Evolutionary conservation across 2,329 filamentous ascomycete species (phyloP).

Genomic region (Hypoxylon sp.): DNA sequence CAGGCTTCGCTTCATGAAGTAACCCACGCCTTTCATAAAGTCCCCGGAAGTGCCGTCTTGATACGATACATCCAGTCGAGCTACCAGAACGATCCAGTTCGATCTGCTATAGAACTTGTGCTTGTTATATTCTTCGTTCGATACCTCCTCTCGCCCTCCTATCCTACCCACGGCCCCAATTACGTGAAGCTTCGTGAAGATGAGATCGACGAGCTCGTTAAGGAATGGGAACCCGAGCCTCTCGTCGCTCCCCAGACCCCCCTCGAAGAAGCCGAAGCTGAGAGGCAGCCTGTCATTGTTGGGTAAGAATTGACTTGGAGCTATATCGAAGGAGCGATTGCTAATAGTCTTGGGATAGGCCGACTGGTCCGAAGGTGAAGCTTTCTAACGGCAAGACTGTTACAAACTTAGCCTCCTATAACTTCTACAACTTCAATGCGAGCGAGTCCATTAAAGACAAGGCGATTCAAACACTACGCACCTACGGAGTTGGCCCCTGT

Average conservation of each 20-base stretch:
- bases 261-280: constrained; percentile 84
- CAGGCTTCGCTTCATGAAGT: constrained; percentile 66
- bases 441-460: constrained; percentile 96
- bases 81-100: constrained; percentile 96
- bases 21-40: constrained; percentile 81
- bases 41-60: constrained; percentile 94
- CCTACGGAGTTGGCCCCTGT: constrained; percentile 96
- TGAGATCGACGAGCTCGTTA: constrained; percentile 97
- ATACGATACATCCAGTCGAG: constrained; percentile 96
- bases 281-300: constrained; percentile 87
- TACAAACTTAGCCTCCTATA: constrained; percentile 93
- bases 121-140: constrained; percentile 95
- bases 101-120: constrained; percentile 92
- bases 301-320: constrained; percentile 69
- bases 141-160: constrained; percentile 91
- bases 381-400: constrained; percentile 90
- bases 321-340: background rate
- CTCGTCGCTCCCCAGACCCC: constrained; percentile 80
- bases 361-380: constrained; percentile 91
- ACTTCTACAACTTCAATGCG: constrained; percentile 96
- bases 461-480: constrained; percentile 91
- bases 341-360: constrained; percentile 62
- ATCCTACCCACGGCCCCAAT: constrained; percentile 90
- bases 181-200: constrained; percentile 91
- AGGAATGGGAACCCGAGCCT: constrained; percentile 96